Evolutionary conservation across 169 alveolate species (phyloP).

Genomic region (Eimeria praecox): DNA sequence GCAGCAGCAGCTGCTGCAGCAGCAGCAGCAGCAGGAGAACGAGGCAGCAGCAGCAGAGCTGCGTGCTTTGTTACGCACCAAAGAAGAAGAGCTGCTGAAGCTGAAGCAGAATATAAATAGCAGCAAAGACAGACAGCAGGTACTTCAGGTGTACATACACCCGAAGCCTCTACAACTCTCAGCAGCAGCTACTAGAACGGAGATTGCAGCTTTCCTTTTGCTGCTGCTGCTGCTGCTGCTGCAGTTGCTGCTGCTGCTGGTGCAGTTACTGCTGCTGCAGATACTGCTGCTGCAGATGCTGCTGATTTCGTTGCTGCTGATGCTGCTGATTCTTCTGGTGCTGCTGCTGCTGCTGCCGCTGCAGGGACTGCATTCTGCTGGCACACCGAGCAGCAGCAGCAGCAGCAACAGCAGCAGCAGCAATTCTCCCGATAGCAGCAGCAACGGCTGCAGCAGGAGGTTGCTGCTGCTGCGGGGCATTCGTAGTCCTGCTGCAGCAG

Average conservation of each 20-base stretch:
- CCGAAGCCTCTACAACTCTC: no score
- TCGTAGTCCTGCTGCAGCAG: conserved; percentile 32
- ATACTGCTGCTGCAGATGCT: background rate
- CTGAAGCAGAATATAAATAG: background rate
- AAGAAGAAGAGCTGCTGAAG: conserved; percentile 4
- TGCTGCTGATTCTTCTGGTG: no score
- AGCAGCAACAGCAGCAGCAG: conserved; percentile 6
- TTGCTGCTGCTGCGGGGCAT: conserved; percentile 27
- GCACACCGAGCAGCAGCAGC: background rate
- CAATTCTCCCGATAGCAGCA: background rate
- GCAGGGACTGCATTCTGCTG: conserved; percentile 28
- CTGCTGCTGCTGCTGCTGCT: background rate
- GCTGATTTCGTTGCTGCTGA: background rate
- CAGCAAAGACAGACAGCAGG: conserved; percentile 1
- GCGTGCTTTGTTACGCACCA: background rate
- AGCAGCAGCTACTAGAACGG: no score
- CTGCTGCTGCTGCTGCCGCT: conserved; percentile 24
- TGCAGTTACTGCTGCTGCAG: background rate
- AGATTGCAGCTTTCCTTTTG: background rate
- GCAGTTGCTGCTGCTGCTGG: background rate
- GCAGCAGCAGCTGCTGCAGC: conserved; percentile 24
- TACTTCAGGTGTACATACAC: background rate
- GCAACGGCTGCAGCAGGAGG: conserved; percentile 3
- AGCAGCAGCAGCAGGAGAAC: conserved; percentile 11
- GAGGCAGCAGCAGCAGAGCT: background rate